These are phyloP conservation scores for Fragosphaeria purpurea DNA, from an alignment of 2,329 filamentous ascomycete species.

Conservation along the genomic window DNA sequence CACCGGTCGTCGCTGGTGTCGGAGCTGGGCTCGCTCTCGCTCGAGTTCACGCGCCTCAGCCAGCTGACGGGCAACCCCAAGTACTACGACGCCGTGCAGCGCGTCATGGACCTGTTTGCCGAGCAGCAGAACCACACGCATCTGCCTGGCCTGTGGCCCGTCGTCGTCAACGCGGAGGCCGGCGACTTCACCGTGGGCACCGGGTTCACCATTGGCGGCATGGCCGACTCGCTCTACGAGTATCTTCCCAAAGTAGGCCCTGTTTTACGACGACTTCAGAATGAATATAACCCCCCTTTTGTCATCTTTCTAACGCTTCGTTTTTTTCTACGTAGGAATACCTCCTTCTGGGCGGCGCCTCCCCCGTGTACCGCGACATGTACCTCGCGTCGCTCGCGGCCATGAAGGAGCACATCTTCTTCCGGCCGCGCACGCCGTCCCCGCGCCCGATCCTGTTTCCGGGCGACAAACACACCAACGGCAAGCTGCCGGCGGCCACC, in stretches of 20 bases:
- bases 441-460: conserved; percentile 8
- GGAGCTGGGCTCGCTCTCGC: conserved; percentile 52
- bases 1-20: conserved; percentile 30
- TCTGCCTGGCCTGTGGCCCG: conserved; percentile 65
- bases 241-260: conserved; percentile 40
- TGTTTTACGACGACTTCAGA: too few relatives aligned
- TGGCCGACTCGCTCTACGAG: conserved; percentile 44
- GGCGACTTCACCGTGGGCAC: conserved; percentile 30
- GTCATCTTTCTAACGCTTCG: too few relatives aligned
- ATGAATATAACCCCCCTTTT: too few relatives aligned
- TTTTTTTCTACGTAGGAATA: conserved; percentile 1
- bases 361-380: conserved; percentile 53
- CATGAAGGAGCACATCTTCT: conserved; percentile 13
- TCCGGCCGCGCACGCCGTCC: conserved; percentile 7
- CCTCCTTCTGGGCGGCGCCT: conserved; percentile 52
- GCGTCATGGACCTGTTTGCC: conserved; percentile 60
- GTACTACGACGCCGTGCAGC: conserved; percentile 66
- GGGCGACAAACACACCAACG: conserved; percentile 20
- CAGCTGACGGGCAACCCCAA: conserved; percentile 63
- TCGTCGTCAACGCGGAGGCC: conserved; percentile 50
- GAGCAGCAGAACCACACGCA: conserved; percentile 54
- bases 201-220: conserved; percentile 34
- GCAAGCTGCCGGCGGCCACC: conserved; percentile 46
- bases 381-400: conserved; percentile 46
- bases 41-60: conserved; percentile 66